A percentile compares a stretch with the other conserved stretches of the same genome.
These are phyloP conservation scores for Hymenotorrendiella dingleyae DNA, from an alignment of 2,329 filamentous ascomycete species.

Conservation along the genomic window DNA sequence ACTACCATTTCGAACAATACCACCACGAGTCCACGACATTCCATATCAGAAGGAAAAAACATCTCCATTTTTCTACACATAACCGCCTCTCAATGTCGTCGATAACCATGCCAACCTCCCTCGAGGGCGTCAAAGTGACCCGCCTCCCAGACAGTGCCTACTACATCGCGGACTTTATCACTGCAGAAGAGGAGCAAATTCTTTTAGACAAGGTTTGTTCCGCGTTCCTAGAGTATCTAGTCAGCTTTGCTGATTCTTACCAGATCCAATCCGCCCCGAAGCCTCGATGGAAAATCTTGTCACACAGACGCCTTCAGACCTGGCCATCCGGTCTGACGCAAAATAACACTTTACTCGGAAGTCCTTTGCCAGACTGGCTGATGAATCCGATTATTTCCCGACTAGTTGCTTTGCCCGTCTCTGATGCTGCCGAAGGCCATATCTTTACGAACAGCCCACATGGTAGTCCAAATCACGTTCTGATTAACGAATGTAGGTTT, in stretches of 20 bases:
- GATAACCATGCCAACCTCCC: slow-evolving; percentile 28
- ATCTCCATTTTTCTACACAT: too few species aligned
- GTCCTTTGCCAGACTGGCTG: slow-evolving; percentile 72
- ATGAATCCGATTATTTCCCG: slow-evolving; percentile 61
- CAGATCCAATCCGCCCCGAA: slow-evolving; percentile 58
- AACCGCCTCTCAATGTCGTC: too few species aligned
- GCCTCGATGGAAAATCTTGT: slow-evolving; percentile 78
- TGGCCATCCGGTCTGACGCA: slow-evolving; percentile 80
- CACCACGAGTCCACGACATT: too few species aligned
- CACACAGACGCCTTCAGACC: slow-evolving; percentile 84
- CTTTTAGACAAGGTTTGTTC: slow-evolving; percentile 63
- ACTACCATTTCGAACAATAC: too few species aligned
- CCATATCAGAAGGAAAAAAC: too few species aligned
- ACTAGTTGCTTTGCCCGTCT: slow-evolving; percentile 44
- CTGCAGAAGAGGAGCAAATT: slow-evolving; percentile 61
- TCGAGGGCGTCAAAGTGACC: slow-evolving; percentile 47
- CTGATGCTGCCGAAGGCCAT: slow-evolving; percentile 29
- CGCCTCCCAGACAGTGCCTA: slow-evolving; percentile 61
- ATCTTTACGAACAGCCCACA: slow-evolving; percentile 65
- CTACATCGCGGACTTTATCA: slow-evolving; percentile 85
- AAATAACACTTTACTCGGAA: slow-evolving; percentile 66
- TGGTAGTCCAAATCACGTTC: slow-evolving; percentile 74
- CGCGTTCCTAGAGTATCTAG: too few species aligned
- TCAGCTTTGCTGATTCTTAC: not conserved
- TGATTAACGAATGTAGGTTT: slow-evolving; percentile 72